Evolutionary conservation across 148 eudicot genomes (phyloP).

Genomic region (Silene uniflora): DNA sequence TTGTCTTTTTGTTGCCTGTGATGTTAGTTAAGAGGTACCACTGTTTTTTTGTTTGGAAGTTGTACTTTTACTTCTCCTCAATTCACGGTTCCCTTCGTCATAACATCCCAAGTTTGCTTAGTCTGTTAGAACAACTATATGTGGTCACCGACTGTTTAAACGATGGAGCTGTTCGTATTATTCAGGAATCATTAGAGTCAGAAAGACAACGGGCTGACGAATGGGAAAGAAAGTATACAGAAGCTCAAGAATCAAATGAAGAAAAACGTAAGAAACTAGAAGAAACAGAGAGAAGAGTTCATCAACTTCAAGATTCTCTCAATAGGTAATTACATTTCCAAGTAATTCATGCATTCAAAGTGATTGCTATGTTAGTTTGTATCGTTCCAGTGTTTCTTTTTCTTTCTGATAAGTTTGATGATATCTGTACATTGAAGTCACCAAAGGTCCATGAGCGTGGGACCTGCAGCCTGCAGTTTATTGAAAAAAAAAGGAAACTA

Average conservation of each 20-base stretch:
- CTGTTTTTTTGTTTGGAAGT: background rate
- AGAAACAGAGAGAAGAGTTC: conserved; percentile 88
- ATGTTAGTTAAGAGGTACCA: background rate
- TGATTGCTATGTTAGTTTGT: background rate
- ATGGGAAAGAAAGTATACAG: conserved; percentile 60
- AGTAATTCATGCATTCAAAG: background rate
- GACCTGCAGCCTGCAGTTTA: background rate
- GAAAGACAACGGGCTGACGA: conserved; percentile 77
- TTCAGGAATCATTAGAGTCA: conserved; percentile 55
- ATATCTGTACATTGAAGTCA: background rate
- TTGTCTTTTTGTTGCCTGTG: background rate
- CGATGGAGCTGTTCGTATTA: conserved; percentile 7
- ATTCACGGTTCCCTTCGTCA: background rate
- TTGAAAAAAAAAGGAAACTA: background rate
- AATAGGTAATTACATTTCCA: conserved; percentile 50
- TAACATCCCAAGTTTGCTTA: background rate
- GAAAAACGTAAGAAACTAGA: conserved; percentile 67
- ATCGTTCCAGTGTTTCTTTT: background rate
- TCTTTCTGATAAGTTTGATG: background rate
- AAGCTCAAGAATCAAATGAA: conserved; percentile 66
- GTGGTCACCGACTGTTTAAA: background rate
- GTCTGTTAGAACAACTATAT: background rate
- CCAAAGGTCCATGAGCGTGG: background rate
- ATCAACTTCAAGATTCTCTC: conserved; percentile 81
- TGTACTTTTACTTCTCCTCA: background rate